Base-by-base conservation (phyloP, 2,329 filamentous ascomycete species). In the Coniochaeta hoffmannii region DNA sequence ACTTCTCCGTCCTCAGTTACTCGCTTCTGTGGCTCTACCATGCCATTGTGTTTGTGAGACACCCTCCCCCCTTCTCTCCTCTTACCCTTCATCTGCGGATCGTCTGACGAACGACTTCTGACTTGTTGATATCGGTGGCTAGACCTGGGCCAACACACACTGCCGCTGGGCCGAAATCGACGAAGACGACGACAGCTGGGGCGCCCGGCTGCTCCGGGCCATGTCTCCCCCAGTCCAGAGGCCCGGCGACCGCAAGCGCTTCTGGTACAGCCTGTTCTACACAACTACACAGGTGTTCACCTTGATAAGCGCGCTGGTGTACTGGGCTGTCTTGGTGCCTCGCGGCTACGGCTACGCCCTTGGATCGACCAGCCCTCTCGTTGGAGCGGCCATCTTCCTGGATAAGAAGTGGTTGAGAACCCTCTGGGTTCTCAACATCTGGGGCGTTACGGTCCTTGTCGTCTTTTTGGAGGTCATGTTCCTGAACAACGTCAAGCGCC, bases 401-500 rank as follows among this genome's bases (percentile, higher is more conserved):
- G 74, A 75, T 1, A 66, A 76, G 38, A 76, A 73, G 34, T 76
- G 73, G 68, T 76, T 79, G 65, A 71, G 73, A 57, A 57, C 71
- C 2, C 80, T 76, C 60, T 69, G 70, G 57, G 68, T 79, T 50
- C 61, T 78, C 62, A 78, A 76, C 52, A 59, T 80, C 44, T 77
- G 74, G 62, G 69, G 64, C 9, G 64, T 76, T 55, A 72, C 72
- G 2, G 71, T 76, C 4, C 51, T 72, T 31, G 66, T 79, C 57
- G 76, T 74, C 59, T 58, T 73, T 9, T 55, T 74, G 31, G 79
- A 81, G 67, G 71, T 76, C 0, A 56, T 76, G 32, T 68, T 72
- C 56, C 69, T 81, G 67, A 81, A 81, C 66, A 80, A 76, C 63
- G 78, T 81, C 68, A 76, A 76, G 61, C 73, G 76, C 53, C 77